Conservation (phyloP, 2,329 filamentous ascomycete genomes). For the Ophiostoma populinum region DNA sequence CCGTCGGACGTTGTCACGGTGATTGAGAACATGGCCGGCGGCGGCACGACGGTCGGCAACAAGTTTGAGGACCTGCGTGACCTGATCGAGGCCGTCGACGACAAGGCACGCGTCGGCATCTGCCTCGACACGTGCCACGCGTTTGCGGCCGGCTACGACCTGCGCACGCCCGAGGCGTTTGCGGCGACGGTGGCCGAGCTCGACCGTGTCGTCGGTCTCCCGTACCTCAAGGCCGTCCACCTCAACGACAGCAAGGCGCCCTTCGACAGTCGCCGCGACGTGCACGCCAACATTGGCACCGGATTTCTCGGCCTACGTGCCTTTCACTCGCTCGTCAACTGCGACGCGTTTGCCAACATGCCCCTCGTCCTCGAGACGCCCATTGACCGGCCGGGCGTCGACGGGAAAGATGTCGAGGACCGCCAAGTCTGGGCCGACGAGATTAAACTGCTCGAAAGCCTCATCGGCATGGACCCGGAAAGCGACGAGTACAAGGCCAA, state of each 20-base stretch:
- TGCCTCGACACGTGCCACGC: constrained; percentile 95
- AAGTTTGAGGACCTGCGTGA: constrained; percentile 74
- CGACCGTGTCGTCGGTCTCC: constrained; percentile 55
- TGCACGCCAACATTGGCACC: constrained; percentile 93
- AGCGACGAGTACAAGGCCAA: constrained; percentile 52
- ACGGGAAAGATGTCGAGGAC: constrained; percentile 57
- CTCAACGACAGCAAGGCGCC: constrained; percentile 94
- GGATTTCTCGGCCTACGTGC: constrained; percentile 81
- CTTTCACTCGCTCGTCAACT: constrained; percentile 85
- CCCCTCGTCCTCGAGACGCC: constrained; percentile 97
- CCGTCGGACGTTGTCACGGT: constrained; percentile 53
- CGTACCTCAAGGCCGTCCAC: constrained; percentile 74
- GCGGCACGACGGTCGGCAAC: constrained; percentile 72
- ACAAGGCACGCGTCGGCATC: constrained; percentile 75
- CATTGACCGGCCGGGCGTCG: constrained; percentile 51
- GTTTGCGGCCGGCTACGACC: constrained; percentile 85
- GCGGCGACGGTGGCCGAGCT: constrained; percentile 57
- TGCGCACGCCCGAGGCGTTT: constrained; percentile 61
- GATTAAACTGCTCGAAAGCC: constrained; percentile 80
- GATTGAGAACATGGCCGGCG: constrained; percentile 88
- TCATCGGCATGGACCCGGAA: constrained; percentile 70
- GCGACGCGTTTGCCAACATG: constrained; percentile 53
- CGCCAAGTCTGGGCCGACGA: constrained; percentile 77
- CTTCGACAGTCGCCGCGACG: constrained; percentile 60
- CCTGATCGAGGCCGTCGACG: constrained; percentile 62